phyloP scores from a whole-genome alignment of 176 grass and related monocot genomes.

The Tuctoria greenei region DNA sequence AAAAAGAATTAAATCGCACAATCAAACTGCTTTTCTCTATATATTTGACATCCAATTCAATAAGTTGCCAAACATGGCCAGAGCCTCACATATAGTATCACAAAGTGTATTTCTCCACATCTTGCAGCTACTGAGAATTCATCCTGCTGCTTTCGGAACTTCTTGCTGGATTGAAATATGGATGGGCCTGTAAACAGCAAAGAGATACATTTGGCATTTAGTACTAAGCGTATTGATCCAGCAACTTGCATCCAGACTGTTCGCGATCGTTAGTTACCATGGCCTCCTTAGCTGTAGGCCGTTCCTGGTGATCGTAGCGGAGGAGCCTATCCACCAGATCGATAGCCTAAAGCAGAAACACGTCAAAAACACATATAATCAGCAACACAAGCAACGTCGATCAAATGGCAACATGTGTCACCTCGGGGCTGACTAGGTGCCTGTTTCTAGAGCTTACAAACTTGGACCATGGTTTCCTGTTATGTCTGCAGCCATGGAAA shows the following conservation, averaged over 20 bases:
- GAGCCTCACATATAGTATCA: not conserved
- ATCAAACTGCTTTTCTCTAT: slow-evolving; percentile 21
- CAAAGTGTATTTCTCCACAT: not conserved
- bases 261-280: slow-evolving; percentile 46
- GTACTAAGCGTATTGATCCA: not conserved
- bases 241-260: slow-evolving; percentile 14
- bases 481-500: slow-evolving; percentile 55
- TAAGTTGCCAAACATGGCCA: slow-evolving; percentile 11
- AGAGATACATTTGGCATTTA: not conserved
- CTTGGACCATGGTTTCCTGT: slow-evolving; percentile 70
- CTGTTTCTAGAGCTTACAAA: slow-evolving; percentile 77
- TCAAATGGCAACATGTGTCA: slow-evolving; percentile 29
- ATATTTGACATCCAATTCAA: slow-evolving; percentile 10
- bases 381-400: not conserved
- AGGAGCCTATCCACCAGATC: slow-evolving; percentile 89
- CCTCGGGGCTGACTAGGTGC: slow-evolving; percentile 73
- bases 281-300: slow-evolving; percentile 85
- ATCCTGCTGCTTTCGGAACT: slow-evolving; percentile 41
- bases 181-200: slow-evolving; percentile 63
- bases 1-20: slow-evolving; percentile 13
- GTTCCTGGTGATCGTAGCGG: slow-evolving; percentile 86
- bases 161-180: slow-evolving; percentile 72
- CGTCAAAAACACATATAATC: slow-evolving; percentile 29
- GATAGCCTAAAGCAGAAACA: slow-evolving; percentile 58
- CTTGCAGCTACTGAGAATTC: slow-evolving; percentile 30